Conservation (phyloP, 2,329 filamentous ascomycete species). For the Pestalotiopsis sp. region DNA sequence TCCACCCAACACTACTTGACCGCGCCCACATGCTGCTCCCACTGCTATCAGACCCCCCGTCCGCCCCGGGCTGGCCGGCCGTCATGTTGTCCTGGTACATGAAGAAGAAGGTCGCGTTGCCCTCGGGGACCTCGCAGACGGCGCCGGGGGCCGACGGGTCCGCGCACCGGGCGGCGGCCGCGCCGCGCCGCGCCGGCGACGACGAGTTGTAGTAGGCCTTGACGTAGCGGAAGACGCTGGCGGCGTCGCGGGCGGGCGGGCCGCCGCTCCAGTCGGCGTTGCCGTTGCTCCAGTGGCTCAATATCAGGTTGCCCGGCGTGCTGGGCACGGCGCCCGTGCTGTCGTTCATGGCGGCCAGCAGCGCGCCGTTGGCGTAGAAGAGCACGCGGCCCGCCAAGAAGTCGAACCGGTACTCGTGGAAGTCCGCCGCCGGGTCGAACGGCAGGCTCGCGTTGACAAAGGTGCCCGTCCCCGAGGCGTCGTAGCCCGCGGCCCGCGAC, state of each 20-base stretch:
- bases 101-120: slow-evolving; percentile 52
- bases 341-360: slow-evolving; percentile 55
- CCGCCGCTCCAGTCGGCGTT: slow-evolving; percentile 72
- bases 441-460: slow-evolving; percentile 62
- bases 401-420: slow-evolving; percentile 82
- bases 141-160: slow-evolving; percentile 39
- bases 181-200: slow-evolving; percentile 37
- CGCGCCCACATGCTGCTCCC: slow-evolving; percentile 18
- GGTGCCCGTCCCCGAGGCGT: slow-evolving; percentile 62
- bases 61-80: slow-evolving; percentile 47
- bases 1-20: slow-evolving; percentile 48
- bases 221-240: slow-evolving; percentile 68
- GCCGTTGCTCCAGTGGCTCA: slow-evolving; percentile 82
- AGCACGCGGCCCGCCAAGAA: slow-evolving; percentile 64
- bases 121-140: slow-evolving; percentile 55
- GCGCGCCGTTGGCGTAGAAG: slow-evolving; percentile 69
- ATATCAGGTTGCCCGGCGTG: slow-evolving; percentile 65
- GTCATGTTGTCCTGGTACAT: slow-evolving; percentile 47
- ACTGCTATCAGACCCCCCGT: slow-evolving; percentile 20
- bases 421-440: slow-evolving; percentile 67
- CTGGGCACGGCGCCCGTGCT: slow-evolving; percentile 59
- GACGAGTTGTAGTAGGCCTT: slow-evolving; percentile 83
- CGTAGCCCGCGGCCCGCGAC: slow-evolving; percentile 61
- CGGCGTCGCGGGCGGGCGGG: slow-evolving; percentile 65
- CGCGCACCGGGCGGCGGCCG: slow-evolving; percentile 44